Evolutionary conservation across 2,329 filamentous ascomycete genomes (phyloP), one percentile per base, ranked within the genome.

Genomic region (Colletotrichum destructivum): DNA sequence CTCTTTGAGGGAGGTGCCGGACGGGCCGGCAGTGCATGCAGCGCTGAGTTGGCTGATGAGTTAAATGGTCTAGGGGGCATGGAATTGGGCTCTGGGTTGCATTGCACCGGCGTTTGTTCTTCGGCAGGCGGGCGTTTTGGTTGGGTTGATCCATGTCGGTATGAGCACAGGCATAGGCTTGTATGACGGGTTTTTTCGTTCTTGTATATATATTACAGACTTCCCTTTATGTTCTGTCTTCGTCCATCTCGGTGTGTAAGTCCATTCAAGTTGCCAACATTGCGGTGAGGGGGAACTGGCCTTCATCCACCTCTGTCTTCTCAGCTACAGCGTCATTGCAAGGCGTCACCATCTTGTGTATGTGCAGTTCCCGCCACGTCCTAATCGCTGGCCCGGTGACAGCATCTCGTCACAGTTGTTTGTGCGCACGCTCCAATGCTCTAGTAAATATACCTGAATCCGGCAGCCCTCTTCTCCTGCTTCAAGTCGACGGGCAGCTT

Each of bases 361-460:
- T 2, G 1, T 55, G 31, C 8, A n/a, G 16, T 16, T 55, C 12
- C 18, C 2, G 18, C 54, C 31, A 38, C 15, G 12, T 3, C 11
- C 26, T 38, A 2, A 11, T 1, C 38, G 13, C n/a, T 18, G 5
- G 26, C 3, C n/a, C n/a, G 35, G 1, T 57, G 21, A n/a, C 9
- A 38, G 2, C 11, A 26, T 21, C 11, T n/a, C 26, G 13, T 11
- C 26, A 15, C 18, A 12, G 18, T n/a, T 11, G 31, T 40, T 6
- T 12, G 31, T n/a, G 18, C 18, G 35, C 9, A 18, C 16, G 16
- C 2, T 9, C 11, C 18, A 13, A 42, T 18, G 42, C 23, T 51
- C 54, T 74, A 80, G 70, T 80, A 77, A 16, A 80, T 75, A 51
- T 80, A 80, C 42, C 79, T 76, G 57, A 80, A 80, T 15, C 79